Evolutionary conservation across 441 rosid species (phyloP).

Genomic region (Hura crepitans): DNA sequence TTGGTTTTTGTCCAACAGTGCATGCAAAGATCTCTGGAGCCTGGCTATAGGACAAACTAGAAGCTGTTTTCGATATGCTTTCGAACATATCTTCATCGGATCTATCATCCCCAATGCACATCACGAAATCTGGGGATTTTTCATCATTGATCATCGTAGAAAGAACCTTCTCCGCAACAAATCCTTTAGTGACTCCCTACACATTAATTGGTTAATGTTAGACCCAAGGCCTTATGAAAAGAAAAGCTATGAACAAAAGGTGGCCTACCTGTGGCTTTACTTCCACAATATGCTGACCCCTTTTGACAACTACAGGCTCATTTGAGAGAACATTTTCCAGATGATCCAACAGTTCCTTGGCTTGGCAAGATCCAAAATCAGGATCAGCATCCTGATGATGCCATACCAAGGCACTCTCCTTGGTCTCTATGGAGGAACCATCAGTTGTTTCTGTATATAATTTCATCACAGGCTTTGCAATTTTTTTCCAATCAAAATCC

Average conservation of each 20-base stretch:
- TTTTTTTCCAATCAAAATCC: slow-evolving; percentile 77
- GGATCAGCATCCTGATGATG: slow-evolving; percentile 92
- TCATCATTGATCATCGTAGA: slow-evolving; percentile 28
- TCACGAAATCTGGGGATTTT: slow-evolving; percentile 45
- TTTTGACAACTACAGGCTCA: slow-evolving; percentile 70
- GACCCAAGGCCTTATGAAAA: background rate
- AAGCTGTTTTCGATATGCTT: slow-evolving; percentile 34
- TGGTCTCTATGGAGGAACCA: slow-evolving; percentile 72
- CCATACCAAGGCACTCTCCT: slow-evolving; percentile 89
- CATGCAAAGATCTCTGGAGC: slow-evolving; percentile 48
- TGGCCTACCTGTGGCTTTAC: slow-evolving; percentile 74
- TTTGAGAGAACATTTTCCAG: slow-evolving; percentile 80
- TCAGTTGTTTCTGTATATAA: slow-evolving; percentile 73
- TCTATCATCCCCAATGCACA: slow-evolving; percentile 58
- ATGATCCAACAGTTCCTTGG: slow-evolving; percentile 80
- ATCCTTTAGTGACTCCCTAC: slow-evolving; percentile 57
- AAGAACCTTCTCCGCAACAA: slow-evolving; percentile 44
- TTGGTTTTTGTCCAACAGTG: slow-evolving; percentile 53
- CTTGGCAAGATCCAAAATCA: slow-evolving; percentile 83
- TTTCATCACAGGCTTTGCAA: slow-evolving; percentile 71
- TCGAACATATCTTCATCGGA: slow-evolving; percentile 66
- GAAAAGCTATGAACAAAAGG: background rate
- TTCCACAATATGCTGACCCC: slow-evolving; percentile 86
- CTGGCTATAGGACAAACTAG: slow-evolving; percentile 23
- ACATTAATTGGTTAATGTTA: slow-evolving; percentile 27